Percentiles rank a stretch among this genome's conserved stretches.
Conservation (phyloP, 495 filamentous ascomycete species). For the Chaetomium fimeti region DNA sequence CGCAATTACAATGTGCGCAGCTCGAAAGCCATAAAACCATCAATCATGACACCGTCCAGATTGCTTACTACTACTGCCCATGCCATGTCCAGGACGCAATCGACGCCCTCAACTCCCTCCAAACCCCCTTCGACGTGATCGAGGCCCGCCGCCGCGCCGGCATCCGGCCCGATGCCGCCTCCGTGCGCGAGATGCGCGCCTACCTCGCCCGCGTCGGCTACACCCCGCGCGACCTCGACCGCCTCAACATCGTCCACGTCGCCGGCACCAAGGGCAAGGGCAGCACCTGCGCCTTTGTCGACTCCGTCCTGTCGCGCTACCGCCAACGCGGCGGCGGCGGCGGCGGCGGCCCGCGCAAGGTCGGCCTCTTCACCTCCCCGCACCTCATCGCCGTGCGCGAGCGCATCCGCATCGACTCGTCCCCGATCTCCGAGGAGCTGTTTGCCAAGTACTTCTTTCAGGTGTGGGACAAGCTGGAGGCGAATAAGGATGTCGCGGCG, state of each 20-base stretch:
- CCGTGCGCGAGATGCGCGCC: conserved; percentile 71
- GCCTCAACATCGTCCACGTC: conserved; percentile 75
- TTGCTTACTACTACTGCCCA: not conserved
- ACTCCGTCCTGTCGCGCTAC: conserved; percentile 52
- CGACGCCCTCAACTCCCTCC: conserved; percentile 80
- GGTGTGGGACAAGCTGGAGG: conserved; percentile 74
- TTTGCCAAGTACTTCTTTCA: conserved; percentile 89
- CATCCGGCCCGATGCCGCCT: conserved; percentile 61
- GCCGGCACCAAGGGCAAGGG: conserved; percentile 95
- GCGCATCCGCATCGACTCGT: conserved; percentile 78
- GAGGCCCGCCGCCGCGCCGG: conserved; percentile 71
- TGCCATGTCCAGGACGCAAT: conserved; percentile 68
- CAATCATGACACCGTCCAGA: not conserved
- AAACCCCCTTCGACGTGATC: conserved; percentile 78
- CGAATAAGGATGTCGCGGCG: conserved; percentile 33
- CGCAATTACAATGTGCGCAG: conserved; percentile 31
- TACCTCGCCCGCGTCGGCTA: conserved; percentile 79
- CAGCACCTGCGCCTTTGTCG: conserved; percentile 67
- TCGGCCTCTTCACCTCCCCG: conserved; percentile 86
- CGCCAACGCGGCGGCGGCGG: conserved; percentile 22
- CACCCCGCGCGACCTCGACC: conserved; percentile 66
- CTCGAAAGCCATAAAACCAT: too few species aligned
- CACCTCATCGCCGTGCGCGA: conserved; percentile 86
- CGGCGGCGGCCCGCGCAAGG: conserved; percentile 46
- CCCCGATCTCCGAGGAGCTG: conserved; percentile 67